These are phyloP conservation scores for Leccinum truebloodii DNA, from an alignment of 768 basidiomycete species.

Conservation along the genomic window DNA sequence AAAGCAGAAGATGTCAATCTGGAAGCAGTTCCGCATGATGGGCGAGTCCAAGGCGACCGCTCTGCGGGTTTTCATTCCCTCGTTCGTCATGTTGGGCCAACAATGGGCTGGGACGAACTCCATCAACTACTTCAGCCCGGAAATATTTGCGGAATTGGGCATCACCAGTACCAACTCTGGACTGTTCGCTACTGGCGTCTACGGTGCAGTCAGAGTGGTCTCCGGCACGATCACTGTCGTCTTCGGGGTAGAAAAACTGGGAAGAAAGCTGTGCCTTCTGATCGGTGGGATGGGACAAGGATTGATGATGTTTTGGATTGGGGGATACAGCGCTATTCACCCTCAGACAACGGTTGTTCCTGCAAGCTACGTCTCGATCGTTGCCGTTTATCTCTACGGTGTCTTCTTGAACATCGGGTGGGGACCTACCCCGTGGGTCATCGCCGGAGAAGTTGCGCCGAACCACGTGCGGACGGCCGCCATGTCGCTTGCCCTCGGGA, in stretches of 20 bases:
- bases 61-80: constrained; percentile 45
- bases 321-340: constrained; percentile 37
- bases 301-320: constrained; percentile 40
- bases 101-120: constrained; percentile 57
- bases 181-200: constrained; percentile 52
- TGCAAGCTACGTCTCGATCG: constrained; percentile 40
- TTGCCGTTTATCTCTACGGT: constrained; percentile 40
- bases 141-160: constrained; percentile 50
- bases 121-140: constrained; percentile 56
- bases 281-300: constrained; percentile 52
- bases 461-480: constrained; percentile 39
- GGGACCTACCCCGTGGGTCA: constrained; percentile 33
- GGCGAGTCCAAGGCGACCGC: constrained; percentile 43
- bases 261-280: constrained; percentile 51
- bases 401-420: constrained; percentile 38
- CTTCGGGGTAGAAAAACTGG: constrained; percentile 50
- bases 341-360: constrained; percentile 28
- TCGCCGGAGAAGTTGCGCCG: constrained; percentile 39
- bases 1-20: constrained; percentile 36
- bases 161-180: constrained; percentile 43
- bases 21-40: constrained; percentile 43
- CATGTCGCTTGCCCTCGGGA: constrained; percentile 34
- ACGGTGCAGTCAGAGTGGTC: constrained; percentile 43
- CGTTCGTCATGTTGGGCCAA: constrained; percentile 47
- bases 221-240: constrained; percentile 40